Percentiles rank a stretch among this genome's conserved stretches.
Conservation (phyloP, 495 filamentous ascomycete genomes). For the Trichoderma asperelloides region DNA sequence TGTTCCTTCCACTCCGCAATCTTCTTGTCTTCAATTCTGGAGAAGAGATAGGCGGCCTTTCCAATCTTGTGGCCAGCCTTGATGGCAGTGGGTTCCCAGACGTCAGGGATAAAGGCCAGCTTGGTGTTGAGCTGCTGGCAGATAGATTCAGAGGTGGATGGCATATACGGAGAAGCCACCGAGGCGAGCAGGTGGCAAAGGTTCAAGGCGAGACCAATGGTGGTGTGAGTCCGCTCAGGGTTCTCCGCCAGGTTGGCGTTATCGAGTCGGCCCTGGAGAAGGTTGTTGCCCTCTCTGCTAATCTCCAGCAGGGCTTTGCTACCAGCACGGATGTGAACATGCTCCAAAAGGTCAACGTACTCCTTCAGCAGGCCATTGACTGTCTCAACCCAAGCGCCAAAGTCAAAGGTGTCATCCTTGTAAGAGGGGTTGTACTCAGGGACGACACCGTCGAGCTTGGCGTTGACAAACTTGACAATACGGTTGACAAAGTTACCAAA, state of each 20-base stretch:
- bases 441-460: constrained; percentile 58
- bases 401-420: constrained; percentile 40
- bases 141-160: constrained; percentile 66
- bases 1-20: constrained; percentile 70
- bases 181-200: constrained; percentile 71
- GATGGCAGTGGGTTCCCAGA: constrained; percentile 53
- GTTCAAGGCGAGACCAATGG: constrained; percentile 75
- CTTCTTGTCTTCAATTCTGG: constrained; percentile 73
- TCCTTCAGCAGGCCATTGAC: constrained; percentile 54
- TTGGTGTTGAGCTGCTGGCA: constrained; percentile 60
- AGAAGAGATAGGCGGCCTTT: constrained; percentile 74
- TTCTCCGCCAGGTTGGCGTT: constrained; percentile 66
- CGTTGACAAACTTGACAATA: constrained; percentile 81
- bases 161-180: constrained; percentile 75
- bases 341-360: constrained; percentile 66
- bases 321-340: constrained; percentile 66
- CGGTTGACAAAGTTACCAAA: constrained; percentile 92
- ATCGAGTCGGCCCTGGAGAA: constrained; percentile 79
- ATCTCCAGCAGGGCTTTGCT: constrained; percentile 62
- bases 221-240: constrained; percentile 64
- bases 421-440: constrained; percentile 56
- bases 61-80: constrained; percentile 72
- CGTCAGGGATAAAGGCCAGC: constrained; percentile 60
- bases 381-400: constrained; percentile 34
- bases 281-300: constrained; percentile 63